Percentiles rank a stretch among this genome's conserved stretches.
phyloP scores from a whole-genome alignment of 805 yeast genomes.

The Nakazawaea holstii region DNA sequence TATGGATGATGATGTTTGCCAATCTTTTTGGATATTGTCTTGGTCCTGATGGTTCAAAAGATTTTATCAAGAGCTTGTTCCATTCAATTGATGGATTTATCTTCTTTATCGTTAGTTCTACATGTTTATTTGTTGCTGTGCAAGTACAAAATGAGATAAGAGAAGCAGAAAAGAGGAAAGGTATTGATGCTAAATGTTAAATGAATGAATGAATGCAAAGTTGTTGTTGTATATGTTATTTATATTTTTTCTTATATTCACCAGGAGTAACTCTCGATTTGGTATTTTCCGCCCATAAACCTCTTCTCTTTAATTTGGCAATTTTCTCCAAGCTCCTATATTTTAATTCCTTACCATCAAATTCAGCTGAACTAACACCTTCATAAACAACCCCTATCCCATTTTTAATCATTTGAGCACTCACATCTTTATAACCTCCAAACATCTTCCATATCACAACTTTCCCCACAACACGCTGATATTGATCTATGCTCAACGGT shows the following conservation, averaged over 20 bases:
- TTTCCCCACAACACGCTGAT: slow-evolving; percentile 80
- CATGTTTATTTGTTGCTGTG: slow-evolving; percentile 71
- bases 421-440: slow-evolving; percentile 66
- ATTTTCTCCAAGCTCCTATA: slow-evolving; percentile 55
- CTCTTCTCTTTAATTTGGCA: slow-evolving; percentile 53
- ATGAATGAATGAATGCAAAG: background rate
- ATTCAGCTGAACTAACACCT: slow-evolving; percentile 67
- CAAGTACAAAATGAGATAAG: slow-evolving; percentile 95
- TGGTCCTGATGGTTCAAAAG: slow-evolving; percentile 78
- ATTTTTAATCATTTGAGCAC: slow-evolving; percentile 76
- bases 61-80: slow-evolving; percentile 64
- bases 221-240: slow-evolving; percentile 9
- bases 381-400: slow-evolving; percentile 91
- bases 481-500: slow-evolving; percentile 83
- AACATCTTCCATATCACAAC: slow-evolving; percentile 51
- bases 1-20: slow-evolving; percentile 98
- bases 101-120: slow-evolving; percentile 57
- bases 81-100: slow-evolving; percentile 62
- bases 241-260: slow-evolving; percentile 55
- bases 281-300: slow-evolving; percentile 62
- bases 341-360: slow-evolving; percentile 65
- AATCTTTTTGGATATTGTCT: slow-evolving; percentile 92
- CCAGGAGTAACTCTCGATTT: slow-evolving; percentile 65
- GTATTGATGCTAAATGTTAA: slow-evolving; percentile 76
- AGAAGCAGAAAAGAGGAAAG: slow-evolving; percentile 78